These are phyloP conservation scores for Vaccinium corymbosum DNA, from an alignment of 148 eudicot genomes.

Conservation along the genomic window DNA sequence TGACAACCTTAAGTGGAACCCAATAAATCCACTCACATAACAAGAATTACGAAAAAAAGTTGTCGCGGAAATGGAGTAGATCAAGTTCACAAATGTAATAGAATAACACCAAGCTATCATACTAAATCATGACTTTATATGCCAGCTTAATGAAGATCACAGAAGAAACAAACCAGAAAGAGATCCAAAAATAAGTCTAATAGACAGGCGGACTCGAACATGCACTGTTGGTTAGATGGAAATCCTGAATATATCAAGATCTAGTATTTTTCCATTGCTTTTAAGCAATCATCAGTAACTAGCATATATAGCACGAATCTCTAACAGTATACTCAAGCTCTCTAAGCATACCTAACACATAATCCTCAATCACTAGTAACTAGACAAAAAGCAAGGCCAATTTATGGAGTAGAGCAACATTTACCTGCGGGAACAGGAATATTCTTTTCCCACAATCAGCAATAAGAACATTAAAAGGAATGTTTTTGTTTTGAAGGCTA, in stretches of 20 bases:
- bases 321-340: not conserved
- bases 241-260: not conserved
- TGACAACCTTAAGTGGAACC: not conserved
- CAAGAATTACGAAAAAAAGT: not conserved
- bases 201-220: not conserved
- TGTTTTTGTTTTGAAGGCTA: slow-evolving; percentile 55
- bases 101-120: not conserved
- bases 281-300: not conserved
- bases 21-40: not conserved
- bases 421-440: slow-evolving; percentile 81
- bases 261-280: not conserved
- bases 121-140: slow-evolving; percentile 1
- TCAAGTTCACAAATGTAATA: not conserved
- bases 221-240: not conserved
- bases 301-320: not conserved
- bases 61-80: not conserved
- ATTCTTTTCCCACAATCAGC: slow-evolving; percentile 61
- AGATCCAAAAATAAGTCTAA: not conserved
- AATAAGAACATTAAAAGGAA: slow-evolving; percentile 75
- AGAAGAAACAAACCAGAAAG: not conserved
- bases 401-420: not conserved
- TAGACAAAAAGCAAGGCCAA: slow-evolving; percentile 1
- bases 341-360: not conserved
- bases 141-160: not conserved
- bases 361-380: not conserved